A percentile compares a stretch with the other conserved stretches of the same genome.
phyloP scores from a whole-genome alignment of 257 asterid species.

The Solanum tarapatanum region DNA sequence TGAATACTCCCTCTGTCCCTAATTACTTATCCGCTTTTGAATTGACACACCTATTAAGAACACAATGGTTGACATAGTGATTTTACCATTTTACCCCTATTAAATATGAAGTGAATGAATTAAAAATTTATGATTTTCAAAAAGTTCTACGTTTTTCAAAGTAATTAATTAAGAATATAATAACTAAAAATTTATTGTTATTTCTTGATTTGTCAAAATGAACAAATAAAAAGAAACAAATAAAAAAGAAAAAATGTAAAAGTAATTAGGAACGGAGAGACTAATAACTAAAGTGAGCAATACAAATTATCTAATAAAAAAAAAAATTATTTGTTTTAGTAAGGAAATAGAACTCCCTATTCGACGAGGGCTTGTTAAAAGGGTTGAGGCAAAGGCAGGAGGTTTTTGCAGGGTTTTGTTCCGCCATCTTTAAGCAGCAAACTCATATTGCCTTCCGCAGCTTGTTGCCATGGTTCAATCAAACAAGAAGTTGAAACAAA shows the following conservation, averaged over 20 bases:
- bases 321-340: not conserved
- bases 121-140: too few species aligned
- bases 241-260: too few species aligned
- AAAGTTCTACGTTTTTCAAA: too few species aligned
- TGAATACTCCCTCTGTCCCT: not conserved
- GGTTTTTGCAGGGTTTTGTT: not conserved
- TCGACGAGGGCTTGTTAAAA: not conserved
- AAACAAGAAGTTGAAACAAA: slow-evolving; percentile 74
- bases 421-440: not conserved
- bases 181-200: too few species aligned
- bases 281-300: not conserved
- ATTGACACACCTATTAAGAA: not conserved
- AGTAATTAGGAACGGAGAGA: too few species aligned
- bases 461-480: slow-evolving; percentile 50
- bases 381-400: not conserved
- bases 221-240: too few species aligned
- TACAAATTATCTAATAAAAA: not conserved
- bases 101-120: not conserved
- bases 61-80: not conserved
- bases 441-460: not conserved
- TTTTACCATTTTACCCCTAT: not conserved
- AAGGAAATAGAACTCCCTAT: not conserved
- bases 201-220: too few species aligned
- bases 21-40: too few species aligned
- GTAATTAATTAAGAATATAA: too few species aligned